Evolutionary conservation across 1,139 yeast genomes (phyloP).

Genomic region (Geotrichum europaeum): DNA sequence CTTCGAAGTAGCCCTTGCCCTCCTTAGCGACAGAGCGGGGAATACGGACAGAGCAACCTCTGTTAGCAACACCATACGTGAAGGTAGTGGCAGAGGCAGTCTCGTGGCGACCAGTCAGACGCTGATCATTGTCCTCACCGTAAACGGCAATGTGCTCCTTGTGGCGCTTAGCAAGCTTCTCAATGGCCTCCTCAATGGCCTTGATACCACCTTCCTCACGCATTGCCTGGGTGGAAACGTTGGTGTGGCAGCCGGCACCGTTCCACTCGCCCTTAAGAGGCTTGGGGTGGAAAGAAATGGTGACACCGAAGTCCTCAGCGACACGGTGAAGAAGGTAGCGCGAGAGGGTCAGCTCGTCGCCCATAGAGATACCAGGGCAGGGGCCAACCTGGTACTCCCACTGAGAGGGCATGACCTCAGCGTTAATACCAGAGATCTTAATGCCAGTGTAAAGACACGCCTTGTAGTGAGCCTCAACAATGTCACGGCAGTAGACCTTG

Average conservation of each 20-base stretch:
- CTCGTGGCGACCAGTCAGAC: slow-evolving; percentile 98
- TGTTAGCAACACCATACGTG: slow-evolving; percentile 97
- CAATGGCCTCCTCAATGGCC: slow-evolving; percentile 84
- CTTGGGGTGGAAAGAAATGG: slow-evolving; percentile 98
- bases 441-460: slow-evolving; percentile 94
- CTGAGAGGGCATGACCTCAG: slow-evolving; percentile 99
- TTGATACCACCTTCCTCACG: slow-evolving; percentile 96
- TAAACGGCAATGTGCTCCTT: slow-evolving; percentile 91
- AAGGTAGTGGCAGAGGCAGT: slow-evolving; percentile 89
- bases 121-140: slow-evolving; percentile 89
- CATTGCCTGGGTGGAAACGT: slow-evolving; percentile 88
- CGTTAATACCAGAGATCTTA: slow-evolving; percentile 90
- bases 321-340: slow-evolving; percentile 89
- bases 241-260: slow-evolving; percentile 99
- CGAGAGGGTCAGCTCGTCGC: slow-evolving; percentile 95
- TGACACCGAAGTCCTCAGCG: slow-evolving; percentile 98
- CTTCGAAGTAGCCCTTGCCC: slow-evolving; percentile 97
- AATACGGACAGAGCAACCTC: slow-evolving; percentile 98
- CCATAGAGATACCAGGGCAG: slow-evolving; percentile 90
- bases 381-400: slow-evolving; percentile 99
- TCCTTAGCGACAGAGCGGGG: slow-evolving; percentile 98
- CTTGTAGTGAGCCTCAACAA: slow-evolving; percentile 97
- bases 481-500: slow-evolving; percentile 95
- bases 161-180: slow-evolving; percentile 93
- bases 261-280: slow-evolving; percentile 99